Evolutionary conservation across 441 rosid species (phyloP).

Genomic region (Bocquillonia castaneifolia): DNA sequence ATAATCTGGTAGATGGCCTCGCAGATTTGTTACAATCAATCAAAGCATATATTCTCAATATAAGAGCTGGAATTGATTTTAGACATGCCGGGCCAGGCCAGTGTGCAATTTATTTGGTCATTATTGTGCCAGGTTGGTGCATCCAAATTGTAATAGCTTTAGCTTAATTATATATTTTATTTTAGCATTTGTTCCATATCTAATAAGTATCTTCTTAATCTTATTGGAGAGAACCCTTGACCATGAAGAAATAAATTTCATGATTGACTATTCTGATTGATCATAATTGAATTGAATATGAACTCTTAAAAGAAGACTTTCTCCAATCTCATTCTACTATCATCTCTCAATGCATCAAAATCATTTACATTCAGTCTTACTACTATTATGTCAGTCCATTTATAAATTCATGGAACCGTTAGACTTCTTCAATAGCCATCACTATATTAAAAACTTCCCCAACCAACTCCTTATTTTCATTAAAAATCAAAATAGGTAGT

Average conservation of each 20-base stretch:
- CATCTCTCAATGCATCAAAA: no score
- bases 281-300: no score
- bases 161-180: not conserved
- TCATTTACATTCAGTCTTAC: no score
- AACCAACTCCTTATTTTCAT: constrained; percentile 1
- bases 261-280: no score
- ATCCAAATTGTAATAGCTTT: not conserved
- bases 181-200: not conserved
- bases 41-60: not conserved
- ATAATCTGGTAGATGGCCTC: constrained; percentile 2
- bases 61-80: not conserved
- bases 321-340: no score
- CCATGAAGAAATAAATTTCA: no score
- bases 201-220: not conserved
- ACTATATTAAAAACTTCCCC: not conserved
- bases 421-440: constrained; percentile 2
- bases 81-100: no score
- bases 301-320: no score
- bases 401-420: not conserved
- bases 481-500: not conserved
- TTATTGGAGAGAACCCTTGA: not conserved
- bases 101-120: constrained; percentile 3
- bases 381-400: not conserved
- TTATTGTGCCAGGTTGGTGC: not conserved
- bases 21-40: not conserved